Percentiles rank a stretch among this genome's conserved stretches.
Conservation (phyloP, 441 rosid genomes). For the Mallotus repandus region DNA sequence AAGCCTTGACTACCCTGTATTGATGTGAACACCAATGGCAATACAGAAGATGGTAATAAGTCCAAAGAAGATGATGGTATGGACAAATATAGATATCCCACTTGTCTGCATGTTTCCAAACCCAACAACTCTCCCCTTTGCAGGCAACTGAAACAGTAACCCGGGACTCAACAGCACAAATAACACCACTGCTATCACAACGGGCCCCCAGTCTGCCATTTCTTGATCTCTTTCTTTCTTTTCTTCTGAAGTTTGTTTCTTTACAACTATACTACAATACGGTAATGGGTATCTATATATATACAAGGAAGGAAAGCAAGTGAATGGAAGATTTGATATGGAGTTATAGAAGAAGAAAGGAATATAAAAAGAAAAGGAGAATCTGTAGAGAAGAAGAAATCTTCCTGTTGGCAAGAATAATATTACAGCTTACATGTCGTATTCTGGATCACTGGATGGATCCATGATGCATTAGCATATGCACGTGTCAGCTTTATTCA, state of each 20-base stretch:
- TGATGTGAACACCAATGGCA: constrained; percentile 72
- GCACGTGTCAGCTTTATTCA: constrained; percentile 9
- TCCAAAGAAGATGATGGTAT: constrained; percentile 65
- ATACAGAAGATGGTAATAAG: constrained; percentile 65
- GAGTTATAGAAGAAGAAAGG: neutral
- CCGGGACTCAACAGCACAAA: constrained; percentile 89
- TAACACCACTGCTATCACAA: constrained; percentile 54
- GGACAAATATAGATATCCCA: constrained; percentile 68
- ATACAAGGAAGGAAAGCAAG: neutral
- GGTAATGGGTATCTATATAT: too few species aligned
- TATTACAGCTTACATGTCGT: neutral
- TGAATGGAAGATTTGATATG: neutral
- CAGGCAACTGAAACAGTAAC: constrained; percentile 70
- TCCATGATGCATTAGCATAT: neutral
- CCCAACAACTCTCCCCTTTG: constrained; percentile 56
- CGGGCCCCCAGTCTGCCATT: constrained; percentile 84
- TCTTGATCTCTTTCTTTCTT: neutral
- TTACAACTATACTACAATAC: neutral
- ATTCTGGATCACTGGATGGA: constrained; percentile 3
- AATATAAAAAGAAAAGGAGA: constrained; percentile 3
- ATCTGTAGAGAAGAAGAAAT: constrained; percentile 26
- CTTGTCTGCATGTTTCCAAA: constrained; percentile 84
- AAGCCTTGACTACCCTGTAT: constrained; percentile 27
- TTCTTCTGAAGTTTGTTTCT: neutral
- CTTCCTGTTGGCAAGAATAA: neutral